A percentile compares a stretch with the other conserved stretches of the same genome.
phyloP scores from a whole-genome alignment of 495 filamentous ascomycete genomes.

The Annulohypoxylon nitens region DNA sequence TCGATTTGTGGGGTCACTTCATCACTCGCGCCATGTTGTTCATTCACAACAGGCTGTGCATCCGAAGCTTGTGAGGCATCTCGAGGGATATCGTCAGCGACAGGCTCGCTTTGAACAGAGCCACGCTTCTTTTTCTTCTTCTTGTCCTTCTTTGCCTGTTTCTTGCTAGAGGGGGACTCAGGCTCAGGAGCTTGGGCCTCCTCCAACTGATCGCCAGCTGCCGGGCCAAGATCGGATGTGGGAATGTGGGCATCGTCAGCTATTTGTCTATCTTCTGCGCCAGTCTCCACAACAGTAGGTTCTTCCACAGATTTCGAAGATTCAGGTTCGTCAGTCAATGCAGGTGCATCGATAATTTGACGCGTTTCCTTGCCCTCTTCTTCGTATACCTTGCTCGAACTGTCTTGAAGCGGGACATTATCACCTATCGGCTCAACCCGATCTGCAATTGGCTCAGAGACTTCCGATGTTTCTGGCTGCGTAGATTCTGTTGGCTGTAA shows the following conservation, averaged over 20 bases:
- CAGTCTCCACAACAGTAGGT: constrained; percentile 18
- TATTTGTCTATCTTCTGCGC: constrained; percentile 25
- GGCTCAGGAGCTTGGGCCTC: constrained; percentile 28
- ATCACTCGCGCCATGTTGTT: constrained; percentile 19
- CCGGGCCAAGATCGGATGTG: constrained; percentile 17
- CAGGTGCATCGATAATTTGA: constrained; percentile 15
- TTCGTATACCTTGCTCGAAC: constrained; percentile 37
- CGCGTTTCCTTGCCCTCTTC: constrained; percentile 34
- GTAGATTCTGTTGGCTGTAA: constrained; percentile 19
- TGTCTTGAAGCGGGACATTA: constrained; percentile 21
- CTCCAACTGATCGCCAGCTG: constrained; percentile 20
- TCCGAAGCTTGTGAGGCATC: constrained; percentile 19
- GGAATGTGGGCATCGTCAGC: constrained; percentile 4
- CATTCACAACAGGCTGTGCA: constrained; percentile 17
- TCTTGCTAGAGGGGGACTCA: constrained; percentile 24
- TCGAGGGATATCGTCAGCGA: constrained; percentile 7
- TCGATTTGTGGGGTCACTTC: constrained; percentile 19
- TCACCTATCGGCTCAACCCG: constrained; percentile 22
- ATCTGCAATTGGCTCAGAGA: constrained; percentile 20
- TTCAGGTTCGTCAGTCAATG: constrained; percentile 21
- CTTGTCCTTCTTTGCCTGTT: constrained; percentile 33
- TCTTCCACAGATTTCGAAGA: constrained; percentile 30
- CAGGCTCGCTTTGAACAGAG: constrained; percentile 28
- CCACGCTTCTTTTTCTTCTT: constrained; percentile 33
- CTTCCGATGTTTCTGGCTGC: constrained; percentile 11